Base-by-base conservation (phyloP, 768 basidiomycete species). In the Leccinum barrowsii region DNA sequence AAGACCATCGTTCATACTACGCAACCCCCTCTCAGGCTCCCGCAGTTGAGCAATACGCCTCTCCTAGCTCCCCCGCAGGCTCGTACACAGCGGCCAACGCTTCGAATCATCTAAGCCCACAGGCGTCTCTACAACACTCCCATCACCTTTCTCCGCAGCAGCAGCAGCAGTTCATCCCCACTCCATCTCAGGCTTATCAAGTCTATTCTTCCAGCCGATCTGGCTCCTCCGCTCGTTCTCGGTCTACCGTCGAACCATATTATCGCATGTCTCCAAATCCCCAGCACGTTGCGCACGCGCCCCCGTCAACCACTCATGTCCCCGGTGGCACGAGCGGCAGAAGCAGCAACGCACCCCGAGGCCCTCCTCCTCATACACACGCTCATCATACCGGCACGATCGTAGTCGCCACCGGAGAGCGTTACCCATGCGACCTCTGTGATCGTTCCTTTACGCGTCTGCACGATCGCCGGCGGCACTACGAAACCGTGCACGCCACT, bases 391-490 rank as follows among this genome's bases (percentile, higher is more conserved):
- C 62, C 3, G 26, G 59, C 37, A 66, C 63, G 24, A 56, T 65
- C 11, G 50, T 54, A 10, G 62, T 35, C 7, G 57, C 70, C 5
- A 58, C 72, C 7, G 80, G 80, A 51, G 88, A 90, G 67, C 83
- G 87, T 40, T 89, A 80, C 75, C 77, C 80, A 56, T 92, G 90
- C 74, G 83, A 87, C 57, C 80, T 82, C 63, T 92, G 90, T 70
- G 85, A 85, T 54, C 87, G 87, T 73, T 86, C 88, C 24, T 92
- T 92, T 71, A 89, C 88, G 34, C 83, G 90, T 61, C 80, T 86
- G 58, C 89, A 91, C 72, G 90, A 92, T 73, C 82, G 87, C 63
- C 89, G 91, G 74, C 82, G 90, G 61, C 90, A 92, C 73, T 82
- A 83, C 63, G 89, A 90, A 72, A 89, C 86, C 15, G 86, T 89